These are phyloP conservation scores for Gryganskiella cystojenkinii DNA, from an alignment of 192 early-diverging fungal genomes.

Conservation along the genomic window DNA sequence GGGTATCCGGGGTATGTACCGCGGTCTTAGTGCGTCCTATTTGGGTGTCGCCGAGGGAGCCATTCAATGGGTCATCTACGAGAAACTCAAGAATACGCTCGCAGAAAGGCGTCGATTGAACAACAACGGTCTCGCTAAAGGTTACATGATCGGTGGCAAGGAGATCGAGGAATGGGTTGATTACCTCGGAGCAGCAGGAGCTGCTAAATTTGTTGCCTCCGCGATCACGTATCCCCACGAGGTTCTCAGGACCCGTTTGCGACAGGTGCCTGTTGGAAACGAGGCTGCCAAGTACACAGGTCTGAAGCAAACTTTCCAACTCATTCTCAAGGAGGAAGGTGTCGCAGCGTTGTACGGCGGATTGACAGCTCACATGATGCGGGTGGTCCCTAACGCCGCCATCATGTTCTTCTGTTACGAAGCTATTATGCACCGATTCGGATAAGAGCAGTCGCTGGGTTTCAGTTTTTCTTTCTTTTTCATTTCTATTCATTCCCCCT, in stretches of 20 bases:
- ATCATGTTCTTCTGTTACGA: constrained; percentile 95
- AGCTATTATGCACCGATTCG: constrained; percentile 67
- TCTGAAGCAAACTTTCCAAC: constrained; percentile 59
- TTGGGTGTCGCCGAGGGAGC: constrained; percentile 90
- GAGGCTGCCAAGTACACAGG: constrained; percentile 83
- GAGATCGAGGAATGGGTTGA: constrained; percentile 79
- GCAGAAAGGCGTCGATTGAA: constrained; percentile 31
- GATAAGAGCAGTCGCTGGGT: constrained; percentile 21
- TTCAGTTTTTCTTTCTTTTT: constrained; percentile 14
- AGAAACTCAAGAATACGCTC: constrained; percentile 78
- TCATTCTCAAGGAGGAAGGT: constrained; percentile 78
- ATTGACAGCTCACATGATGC: constrained; percentile 93
- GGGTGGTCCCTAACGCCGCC: constrained; percentile 95
- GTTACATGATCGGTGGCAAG: constrained; percentile 52
- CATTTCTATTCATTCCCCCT: neutral
- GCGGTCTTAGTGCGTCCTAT: constrained; percentile 91
- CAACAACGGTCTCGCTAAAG: neutral
- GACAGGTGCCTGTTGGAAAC: constrained; percentile 80
- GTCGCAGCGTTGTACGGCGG: constrained; percentile 90
- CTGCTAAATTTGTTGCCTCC: constrained; percentile 90
- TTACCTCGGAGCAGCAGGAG: constrained; percentile 83
- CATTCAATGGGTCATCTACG: constrained; percentile 97
- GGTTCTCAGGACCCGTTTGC: constrained; percentile 89
- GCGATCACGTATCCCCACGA: constrained; percentile 95
- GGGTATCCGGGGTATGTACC: constrained; percentile 87